Conservation (phyloP, 139 green algal genomes). For the Coelastrella sp. region DNA sequence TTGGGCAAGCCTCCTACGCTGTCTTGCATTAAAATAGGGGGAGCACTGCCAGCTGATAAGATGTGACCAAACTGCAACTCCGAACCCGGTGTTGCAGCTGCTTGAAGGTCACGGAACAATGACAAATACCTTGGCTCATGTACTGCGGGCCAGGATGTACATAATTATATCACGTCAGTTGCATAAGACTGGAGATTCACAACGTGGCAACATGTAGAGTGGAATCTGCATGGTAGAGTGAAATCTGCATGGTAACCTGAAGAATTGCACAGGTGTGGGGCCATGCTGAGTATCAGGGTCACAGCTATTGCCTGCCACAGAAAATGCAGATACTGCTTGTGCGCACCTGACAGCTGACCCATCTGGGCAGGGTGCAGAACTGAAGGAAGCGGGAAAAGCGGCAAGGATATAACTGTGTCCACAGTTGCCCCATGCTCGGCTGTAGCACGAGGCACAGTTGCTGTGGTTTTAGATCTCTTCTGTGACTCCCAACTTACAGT, state of each 20-base stretch:
- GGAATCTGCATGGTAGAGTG: too few relatives aligned
- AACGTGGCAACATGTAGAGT: too few relatives aligned
- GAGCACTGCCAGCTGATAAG: constrained; percentile 24
- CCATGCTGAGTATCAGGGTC: too few relatives aligned
- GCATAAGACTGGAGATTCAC: not conserved
- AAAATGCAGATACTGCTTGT: not conserved
- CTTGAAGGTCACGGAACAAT: constrained; percentile 48
- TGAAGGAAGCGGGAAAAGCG: constrained; percentile 36
- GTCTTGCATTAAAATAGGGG: constrained; percentile 40
- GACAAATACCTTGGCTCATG: constrained; percentile 47
- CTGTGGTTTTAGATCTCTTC: not conserved
- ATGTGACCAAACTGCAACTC: constrained; percentile 50
- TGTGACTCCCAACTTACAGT: too few relatives aligned
- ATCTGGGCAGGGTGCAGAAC: constrained; percentile 34
- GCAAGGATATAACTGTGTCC: constrained; percentile 20
- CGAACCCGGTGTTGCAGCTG: not conserved
- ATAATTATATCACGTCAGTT: not conserved
- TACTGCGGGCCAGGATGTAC: constrained; percentile 30
- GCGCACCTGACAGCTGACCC: constrained; percentile 1
- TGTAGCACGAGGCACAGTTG: not conserved
- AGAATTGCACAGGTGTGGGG: too few relatives aligned
- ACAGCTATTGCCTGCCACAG: not conserved
- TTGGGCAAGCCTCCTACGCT: constrained; percentile 39
- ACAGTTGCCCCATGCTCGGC: not conserved
- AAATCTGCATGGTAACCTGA: too few relatives aligned